Conservation (phyloP, 768 basidiomycete species). For the Boletus edulis region DNA sequence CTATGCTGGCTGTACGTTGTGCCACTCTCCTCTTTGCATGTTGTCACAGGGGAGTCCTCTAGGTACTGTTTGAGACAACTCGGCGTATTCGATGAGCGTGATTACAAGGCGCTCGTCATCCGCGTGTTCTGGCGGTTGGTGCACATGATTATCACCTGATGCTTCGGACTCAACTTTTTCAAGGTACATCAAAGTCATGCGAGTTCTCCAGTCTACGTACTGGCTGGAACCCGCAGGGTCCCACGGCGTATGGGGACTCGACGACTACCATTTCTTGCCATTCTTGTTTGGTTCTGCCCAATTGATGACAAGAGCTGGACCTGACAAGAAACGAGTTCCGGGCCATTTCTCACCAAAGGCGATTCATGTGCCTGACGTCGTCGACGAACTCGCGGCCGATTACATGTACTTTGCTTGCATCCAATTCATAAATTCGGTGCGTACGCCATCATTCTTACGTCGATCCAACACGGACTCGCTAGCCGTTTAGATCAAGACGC, state of each 20-base stretch:
- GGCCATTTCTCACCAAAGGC: constrained; percentile 89
- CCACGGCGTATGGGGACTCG: constrained; percentile 96
- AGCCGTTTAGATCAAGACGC: constrained; percentile 78
- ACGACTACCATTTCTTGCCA: constrained; percentile 95
- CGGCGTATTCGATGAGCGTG: constrained; percentile 57
- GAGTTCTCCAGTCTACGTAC: constrained; percentile 86
- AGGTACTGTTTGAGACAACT: constrained; percentile 82
- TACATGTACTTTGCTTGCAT: constrained; percentile 99
- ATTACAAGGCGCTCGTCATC: constrained; percentile 75
- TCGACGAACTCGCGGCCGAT: constrained; percentile 87
- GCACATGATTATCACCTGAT: background rate
- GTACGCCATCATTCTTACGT: constrained; percentile 20
- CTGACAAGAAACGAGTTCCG: constrained; percentile 14
- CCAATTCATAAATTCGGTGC: constrained; percentile 89
- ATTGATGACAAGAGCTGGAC: constrained; percentile 32
- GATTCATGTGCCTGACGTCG: constrained; percentile 87
- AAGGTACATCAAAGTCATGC: constrained; percentile 78
- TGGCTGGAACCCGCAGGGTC: constrained; percentile 99
- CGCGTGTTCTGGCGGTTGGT: constrained; percentile 85
- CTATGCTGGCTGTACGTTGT: constrained; percentile 87
- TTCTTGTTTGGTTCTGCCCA: constrained; percentile 88
- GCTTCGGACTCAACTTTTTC: background rate
- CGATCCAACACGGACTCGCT: background rate
- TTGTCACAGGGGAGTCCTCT: background rate
- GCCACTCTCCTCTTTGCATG: background rate